These are phyloP conservation scores for Colletotrichum simmondsii DNA, from an alignment of 2,329 filamentous ascomycete genomes.

Conservation along the genomic window DNA sequence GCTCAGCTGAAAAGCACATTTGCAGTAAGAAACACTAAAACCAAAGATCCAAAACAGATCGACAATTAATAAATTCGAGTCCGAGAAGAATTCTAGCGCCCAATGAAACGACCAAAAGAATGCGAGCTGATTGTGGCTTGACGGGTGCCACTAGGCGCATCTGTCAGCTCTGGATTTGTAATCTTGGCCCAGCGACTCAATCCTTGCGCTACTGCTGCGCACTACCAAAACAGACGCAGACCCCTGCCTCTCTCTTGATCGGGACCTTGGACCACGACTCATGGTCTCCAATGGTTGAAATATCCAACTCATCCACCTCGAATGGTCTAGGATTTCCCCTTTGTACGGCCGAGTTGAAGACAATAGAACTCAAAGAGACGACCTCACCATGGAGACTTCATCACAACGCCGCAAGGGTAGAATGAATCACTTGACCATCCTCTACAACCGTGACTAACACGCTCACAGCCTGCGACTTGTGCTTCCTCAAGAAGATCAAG, in stretches of 20 bases:
- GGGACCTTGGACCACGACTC: not conserved
- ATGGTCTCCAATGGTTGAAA: not conserved
- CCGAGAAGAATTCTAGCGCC: not conserved
- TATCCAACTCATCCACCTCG: not conserved
- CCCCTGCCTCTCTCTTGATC: not conserved
- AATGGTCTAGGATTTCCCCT: not conserved
- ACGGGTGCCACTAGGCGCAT: not conserved
- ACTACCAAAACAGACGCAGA: not conserved
- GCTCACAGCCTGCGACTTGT: slow-evolving; percentile 53
- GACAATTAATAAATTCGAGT: not conserved
- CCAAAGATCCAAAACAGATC: not conserved
- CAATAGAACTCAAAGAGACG: too few species aligned
- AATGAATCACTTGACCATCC: too few species aligned
- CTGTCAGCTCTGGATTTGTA: slow-evolving; percentile 4
- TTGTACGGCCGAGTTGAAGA: too few species aligned
- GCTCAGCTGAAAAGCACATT: not conserved
- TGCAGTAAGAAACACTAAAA: not conserved
- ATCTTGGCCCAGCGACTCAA: not conserved
- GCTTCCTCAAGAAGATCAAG: slow-evolving; percentile 58
- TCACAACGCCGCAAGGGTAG: slow-evolving; percentile 40
- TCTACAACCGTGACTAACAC: slow-evolving; percentile 15
- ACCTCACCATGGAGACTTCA: slow-evolving; percentile 42
- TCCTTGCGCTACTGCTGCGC: not conserved
- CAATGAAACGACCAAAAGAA: not conserved
- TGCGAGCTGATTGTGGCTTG: not conserved